Evolutionary conservation across 441 rosid species (phyloP).

Genomic region (Flueggea neowawraea): DNA sequence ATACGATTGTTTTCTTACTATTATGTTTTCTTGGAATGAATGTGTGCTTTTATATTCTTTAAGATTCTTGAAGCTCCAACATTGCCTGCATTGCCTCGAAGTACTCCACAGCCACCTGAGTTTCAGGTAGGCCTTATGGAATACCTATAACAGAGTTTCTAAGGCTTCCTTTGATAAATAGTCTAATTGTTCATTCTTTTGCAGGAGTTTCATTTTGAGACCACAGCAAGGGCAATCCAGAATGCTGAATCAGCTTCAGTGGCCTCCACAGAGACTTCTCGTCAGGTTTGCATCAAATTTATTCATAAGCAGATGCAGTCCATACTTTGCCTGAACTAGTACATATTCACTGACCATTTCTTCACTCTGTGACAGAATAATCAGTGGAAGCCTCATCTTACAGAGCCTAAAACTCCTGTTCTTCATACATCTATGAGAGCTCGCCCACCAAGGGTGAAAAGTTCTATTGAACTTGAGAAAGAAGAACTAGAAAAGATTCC

Average conservation of each 20-base stretch:
- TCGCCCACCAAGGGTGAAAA: slow-evolving; percentile 75
- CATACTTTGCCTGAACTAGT: neutral
- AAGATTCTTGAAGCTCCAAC: slow-evolving; percentile 38
- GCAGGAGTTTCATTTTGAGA: slow-evolving; percentile 91
- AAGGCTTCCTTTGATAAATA: neutral
- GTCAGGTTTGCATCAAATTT: slow-evolving; percentile 40
- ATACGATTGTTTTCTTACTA: slow-evolving; percentile 2
- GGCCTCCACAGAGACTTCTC: slow-evolving; percentile 69
- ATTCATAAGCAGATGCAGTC: neutral
- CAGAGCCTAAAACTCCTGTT: slow-evolving; percentile 74
- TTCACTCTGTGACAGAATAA: slow-evolving; percentile 36
- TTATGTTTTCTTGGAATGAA: neutral
- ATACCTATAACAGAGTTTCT: neutral
- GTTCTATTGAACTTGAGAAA: slow-evolving; percentile 74
- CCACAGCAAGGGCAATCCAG: slow-evolving; percentile 73
- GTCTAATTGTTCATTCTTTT: slow-evolving; percentile 12
- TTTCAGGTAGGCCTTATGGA: slow-evolving; percentile 53
- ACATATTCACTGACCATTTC: slow-evolving; percentile 8
- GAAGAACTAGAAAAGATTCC: slow-evolving; percentile 92
- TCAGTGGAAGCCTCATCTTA: slow-evolving; percentile 59
- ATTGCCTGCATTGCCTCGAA: slow-evolving; percentile 60
- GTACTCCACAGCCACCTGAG: slow-evolving; percentile 71
- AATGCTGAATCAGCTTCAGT: slow-evolving; percentile 81
- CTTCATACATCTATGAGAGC: slow-evolving; percentile 89
- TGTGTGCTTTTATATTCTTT: neutral